A percentile compares a stretch with the other conserved stretches of the same genome.
Evolutionary conservation across 2,329 filamentous ascomycete species (phyloP).

Genomic region (Pseudogymnoascus sp.): DNA sequence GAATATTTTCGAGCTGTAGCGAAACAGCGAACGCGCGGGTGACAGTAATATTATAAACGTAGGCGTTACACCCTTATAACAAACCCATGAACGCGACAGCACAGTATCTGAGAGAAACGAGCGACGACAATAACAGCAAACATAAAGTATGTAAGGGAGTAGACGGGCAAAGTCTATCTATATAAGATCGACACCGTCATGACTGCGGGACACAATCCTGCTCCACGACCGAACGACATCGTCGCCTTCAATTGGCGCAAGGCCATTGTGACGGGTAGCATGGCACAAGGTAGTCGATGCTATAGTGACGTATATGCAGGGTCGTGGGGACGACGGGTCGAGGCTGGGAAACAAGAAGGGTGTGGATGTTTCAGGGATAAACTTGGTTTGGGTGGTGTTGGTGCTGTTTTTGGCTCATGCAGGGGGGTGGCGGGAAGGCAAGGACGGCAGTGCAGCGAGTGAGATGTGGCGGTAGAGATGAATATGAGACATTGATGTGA

Average conservation of each 20-base stretch:
- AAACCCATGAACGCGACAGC: background rate
- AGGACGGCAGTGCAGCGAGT: background rate
- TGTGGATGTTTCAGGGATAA: conserved; percentile 5
- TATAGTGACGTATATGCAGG: conserved; percentile 5
- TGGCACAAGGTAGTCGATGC: background rate
- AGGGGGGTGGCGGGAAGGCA: conserved; percentile 4
- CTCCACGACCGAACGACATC: background rate
- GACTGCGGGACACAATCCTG: background rate
- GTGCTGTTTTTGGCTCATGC: background rate
- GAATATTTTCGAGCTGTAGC: background rate
- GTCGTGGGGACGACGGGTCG: conserved; percentile 2
- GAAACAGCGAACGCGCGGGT: background rate
- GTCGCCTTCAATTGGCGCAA: conserved; percentile 3
- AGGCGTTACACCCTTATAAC: background rate
- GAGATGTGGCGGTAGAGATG: background rate
- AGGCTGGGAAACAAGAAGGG: conserved; percentile 5
- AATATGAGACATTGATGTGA: background rate
- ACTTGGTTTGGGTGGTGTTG: background rate
- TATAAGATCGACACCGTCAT: background rate
- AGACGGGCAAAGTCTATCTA: background rate
- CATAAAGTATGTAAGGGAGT: conserved; percentile 1
- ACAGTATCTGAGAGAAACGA: conserved; percentile 9
- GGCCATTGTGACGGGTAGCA: background rate
- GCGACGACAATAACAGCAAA: background rate
- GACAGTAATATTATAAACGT: background rate